phyloP scores from a whole-genome alignment of 352 stramenopile genomes.

The Phytopythium ostracodes region DNA sequence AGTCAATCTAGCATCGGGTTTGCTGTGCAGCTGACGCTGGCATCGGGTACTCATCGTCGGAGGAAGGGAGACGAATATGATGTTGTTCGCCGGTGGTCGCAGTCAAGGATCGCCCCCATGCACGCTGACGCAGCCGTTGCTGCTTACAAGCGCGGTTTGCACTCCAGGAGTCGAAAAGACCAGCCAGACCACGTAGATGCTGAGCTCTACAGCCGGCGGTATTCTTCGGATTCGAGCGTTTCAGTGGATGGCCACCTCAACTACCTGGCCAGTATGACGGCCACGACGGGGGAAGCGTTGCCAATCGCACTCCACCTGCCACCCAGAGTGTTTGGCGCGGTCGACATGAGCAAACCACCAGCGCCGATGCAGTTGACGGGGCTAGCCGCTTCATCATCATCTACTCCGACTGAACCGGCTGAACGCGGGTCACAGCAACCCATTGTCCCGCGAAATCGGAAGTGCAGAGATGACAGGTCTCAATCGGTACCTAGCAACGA shows the following conservation, averaged over 20 bases:
- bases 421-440: neutral
- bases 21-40: slow-evolving; percentile 36
- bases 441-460: neutral
- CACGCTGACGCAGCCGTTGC: neutral
- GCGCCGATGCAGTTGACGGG: slow-evolving; percentile 17
- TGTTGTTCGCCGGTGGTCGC: neutral
- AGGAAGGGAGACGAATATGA: slow-evolving; percentile 7
- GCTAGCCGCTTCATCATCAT: neutral
- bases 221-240: slow-evolving; percentile 37
- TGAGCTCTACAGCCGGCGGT: neutral
- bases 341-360: slow-evolving; percentile 37
- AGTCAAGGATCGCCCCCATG: slow-evolving; percentile 2
- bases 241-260: slow-evolving; percentile 43
- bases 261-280: slow-evolving; percentile 48
- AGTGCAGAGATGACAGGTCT: neutral
- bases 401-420: neutral
- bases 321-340: slow-evolving; percentile 19
- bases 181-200: neutral
- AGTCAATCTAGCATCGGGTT: slow-evolving; percentile 48
- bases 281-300: slow-evolving; percentile 30
- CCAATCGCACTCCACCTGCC: slow-evolving; percentile 43
- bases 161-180: neutral
- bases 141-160: neutral
- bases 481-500: neutral
- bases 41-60: slow-evolving; percentile 21